A percentile compares a stretch with the other conserved stretches of the same genome.
These are phyloP conservation scores for Tetrahymena borealis DNA, from an alignment of 73 alveolate species.

Conservation along the genomic window DNA sequence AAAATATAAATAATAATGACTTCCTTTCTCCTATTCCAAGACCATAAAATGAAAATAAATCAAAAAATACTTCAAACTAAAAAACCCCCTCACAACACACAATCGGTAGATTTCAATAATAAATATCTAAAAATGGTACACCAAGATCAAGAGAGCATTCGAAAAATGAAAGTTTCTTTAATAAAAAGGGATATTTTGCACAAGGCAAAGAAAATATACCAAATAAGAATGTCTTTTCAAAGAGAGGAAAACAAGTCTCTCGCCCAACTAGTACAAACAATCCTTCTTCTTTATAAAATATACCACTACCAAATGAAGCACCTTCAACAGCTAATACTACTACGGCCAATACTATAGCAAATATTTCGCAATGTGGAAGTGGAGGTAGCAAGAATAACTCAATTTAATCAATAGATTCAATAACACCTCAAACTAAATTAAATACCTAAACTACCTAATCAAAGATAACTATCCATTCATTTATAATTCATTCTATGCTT, in stretches of 20 bases:
- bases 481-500: slow-evolving; percentile 19
- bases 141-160: background rate
- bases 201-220: background rate
- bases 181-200: background rate
- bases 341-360: slow-evolving; percentile 5
- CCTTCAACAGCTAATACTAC: background rate
- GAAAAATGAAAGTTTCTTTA: background rate
- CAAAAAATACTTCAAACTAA: background rate
- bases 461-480: slow-evolving; percentile 1
- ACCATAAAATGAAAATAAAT: background rate
- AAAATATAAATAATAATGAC: background rate
- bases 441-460: background rate
- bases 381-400: background rate
- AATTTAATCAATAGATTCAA: background rate
- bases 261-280: background rate
- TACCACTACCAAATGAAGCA: background rate
- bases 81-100: background rate
- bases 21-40: background rate
- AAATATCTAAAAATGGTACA: background rate
- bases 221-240: background rate
- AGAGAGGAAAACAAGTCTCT: background rate
- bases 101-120: background rate
- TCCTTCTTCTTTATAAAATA: background rate
- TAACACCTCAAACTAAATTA: background rate
- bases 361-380: background rate